phyloP scores from a whole-genome alignment of 257 asterid species.

The Forsythia viridissima region DNA sequence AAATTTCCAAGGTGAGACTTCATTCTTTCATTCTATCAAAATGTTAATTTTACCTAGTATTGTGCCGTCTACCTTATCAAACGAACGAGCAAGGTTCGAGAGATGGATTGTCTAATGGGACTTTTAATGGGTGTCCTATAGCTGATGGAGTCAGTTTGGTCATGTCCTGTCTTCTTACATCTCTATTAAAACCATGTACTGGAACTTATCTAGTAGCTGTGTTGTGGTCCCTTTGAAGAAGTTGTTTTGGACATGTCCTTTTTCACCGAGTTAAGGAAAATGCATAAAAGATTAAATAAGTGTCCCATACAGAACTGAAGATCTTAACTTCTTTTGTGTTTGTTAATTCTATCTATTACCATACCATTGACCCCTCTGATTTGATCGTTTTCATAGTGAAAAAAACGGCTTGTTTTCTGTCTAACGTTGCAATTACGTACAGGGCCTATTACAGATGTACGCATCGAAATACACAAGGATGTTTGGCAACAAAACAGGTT shows the following conservation, averaged over 20 bases:
- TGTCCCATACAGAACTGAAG: too few species aligned
- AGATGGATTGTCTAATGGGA: too few species aligned
- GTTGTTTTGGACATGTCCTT: too few species aligned
- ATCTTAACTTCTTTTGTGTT: too few species aligned
- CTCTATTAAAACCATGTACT: neutral
- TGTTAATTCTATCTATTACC: too few species aligned
- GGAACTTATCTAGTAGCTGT: neutral
- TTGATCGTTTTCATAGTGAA: neutral
- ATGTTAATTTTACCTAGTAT: too few species aligned
- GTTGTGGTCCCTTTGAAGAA: neutral
- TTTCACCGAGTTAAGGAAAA: too few species aligned
- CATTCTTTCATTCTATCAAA: too few species aligned
- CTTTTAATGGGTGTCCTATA: neutral
- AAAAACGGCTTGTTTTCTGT: neutral
- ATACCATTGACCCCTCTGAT: neutral
- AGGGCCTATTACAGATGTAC: constrained; percentile 77
- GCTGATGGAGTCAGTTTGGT: neutral
- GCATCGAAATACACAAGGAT: constrained; percentile 52
- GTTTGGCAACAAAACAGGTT: constrained; percentile 67
- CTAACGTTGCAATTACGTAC: constrained; percentile 2
- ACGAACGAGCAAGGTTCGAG: neutral
- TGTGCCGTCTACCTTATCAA: too few species aligned
- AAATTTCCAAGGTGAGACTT: constrained; percentile 42
- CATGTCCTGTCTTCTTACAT: neutral
- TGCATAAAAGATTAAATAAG: too few species aligned